Percentiles rank a stretch among this genome's conserved stretches.
These are phyloP conservation scores for Setaria italica DNA, from an alignment of 202 grass and related monocot genomes.

Conservation along the genomic window DNA sequence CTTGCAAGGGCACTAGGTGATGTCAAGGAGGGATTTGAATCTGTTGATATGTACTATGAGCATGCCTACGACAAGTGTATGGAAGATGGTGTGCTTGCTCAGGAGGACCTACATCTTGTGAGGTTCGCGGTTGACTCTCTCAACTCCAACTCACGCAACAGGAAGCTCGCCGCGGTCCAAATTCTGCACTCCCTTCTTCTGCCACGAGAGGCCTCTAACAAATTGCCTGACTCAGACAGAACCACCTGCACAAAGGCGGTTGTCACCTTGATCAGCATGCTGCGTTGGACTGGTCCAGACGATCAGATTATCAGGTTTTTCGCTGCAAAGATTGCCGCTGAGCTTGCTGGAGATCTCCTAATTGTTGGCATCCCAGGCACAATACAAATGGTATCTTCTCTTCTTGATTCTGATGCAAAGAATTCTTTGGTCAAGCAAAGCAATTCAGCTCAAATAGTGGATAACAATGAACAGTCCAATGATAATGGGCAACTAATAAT, in stretches of 20 bases:
- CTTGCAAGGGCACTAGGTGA: background rate
- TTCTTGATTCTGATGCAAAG: background rate
- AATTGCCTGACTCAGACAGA: background rate
- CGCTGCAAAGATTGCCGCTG: background rate
- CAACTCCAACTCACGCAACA: background rate
- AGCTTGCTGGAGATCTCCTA: background rate
- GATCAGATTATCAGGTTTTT: background rate
- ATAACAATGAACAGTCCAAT: background rate
- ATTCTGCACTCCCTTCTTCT: slow-evolving; percentile 3
- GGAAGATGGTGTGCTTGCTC: slow-evolving; percentile 4
- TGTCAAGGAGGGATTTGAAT: background rate
- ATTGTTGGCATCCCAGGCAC: background rate
- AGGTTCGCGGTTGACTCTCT: background rate
- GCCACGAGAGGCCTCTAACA: background rate
- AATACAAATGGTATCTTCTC: slow-evolving; percentile 11
- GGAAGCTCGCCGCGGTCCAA: background rate
- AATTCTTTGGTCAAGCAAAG: background rate
- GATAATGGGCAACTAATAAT: background rate
- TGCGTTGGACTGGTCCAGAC: background rate
- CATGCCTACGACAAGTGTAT: slow-evolving; percentile 18
- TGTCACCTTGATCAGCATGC: slow-evolving; percentile 1
- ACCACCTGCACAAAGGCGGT: background rate
- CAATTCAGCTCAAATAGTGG: background rate
- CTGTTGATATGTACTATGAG: slow-evolving; percentile 12
- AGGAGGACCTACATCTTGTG: slow-evolving; percentile 3